Evolutionary conservation across 1,139 yeast genomes (phyloP), one percentile per base, ranked within the genome.

Genomic region (Tardiomyces blankii): DNA sequence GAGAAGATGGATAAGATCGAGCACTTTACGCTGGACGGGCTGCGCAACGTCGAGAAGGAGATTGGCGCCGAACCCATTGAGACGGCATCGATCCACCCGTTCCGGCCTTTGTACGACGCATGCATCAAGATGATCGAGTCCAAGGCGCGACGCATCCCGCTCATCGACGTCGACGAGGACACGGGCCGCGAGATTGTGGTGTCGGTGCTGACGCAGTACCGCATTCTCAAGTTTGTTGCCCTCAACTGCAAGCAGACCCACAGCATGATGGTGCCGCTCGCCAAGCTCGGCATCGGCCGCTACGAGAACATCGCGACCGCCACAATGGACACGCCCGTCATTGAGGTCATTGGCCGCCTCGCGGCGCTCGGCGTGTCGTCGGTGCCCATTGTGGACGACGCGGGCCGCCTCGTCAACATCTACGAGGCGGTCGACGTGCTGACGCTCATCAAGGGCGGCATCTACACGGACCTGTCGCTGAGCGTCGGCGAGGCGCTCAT

Each of bases 381-480:
- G 1, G 82, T 93, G 35, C 99, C 99, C 4, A 89, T 93, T 51
- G 80, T 91, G 27, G 96, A 91, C 60, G 87, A 81, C 18, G 62
- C 68, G 30, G 80, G 84, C 44, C 78, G 77, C 58, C 72, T 91
- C 53, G 74, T 88, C 54, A 93, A 93, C 60, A 95, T 91, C 39
- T 93, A 89, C 63, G 99, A 93, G 66, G 95, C 96, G 0, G 94
- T 88, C 40, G 99, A 93, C 64, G 94, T 91, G 6, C 73, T 93
- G 55, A 87, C 95, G 0, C 71, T 93, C 57, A 89, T 91, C 49
- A 91, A 89, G 64, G 96, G 96, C 39, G 97, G 97, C 2, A 82
- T 87, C 60, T 88, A 89, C 60, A 86, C 89, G 39, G 98, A 91
- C 64, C 70, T 91, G 53, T 85, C 89, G 42, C 70, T 93, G 54